Percentiles rank a stretch among this genome's conserved stretches.
phyloP scores from a whole-genome alignment of 441 rosid genomes.

The Croton setiger region DNA sequence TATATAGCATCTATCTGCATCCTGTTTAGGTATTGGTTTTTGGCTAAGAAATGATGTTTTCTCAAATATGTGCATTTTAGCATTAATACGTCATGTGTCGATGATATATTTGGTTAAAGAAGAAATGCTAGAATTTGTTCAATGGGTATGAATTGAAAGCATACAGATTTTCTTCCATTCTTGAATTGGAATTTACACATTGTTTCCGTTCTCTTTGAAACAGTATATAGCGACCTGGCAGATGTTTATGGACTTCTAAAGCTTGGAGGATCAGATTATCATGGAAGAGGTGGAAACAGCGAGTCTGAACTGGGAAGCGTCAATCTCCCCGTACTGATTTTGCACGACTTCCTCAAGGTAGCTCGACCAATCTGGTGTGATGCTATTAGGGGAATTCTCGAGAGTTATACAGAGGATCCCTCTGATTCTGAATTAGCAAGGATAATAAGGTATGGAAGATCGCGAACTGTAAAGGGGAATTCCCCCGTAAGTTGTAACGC shows the following conservation, averaged over 20 bases:
- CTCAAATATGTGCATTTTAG: not conserved
- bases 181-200: not conserved
- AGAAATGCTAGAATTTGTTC: not conserved
- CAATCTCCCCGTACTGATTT: slow-evolving; percentile 57
- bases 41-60: not conserved
- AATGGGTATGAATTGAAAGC: not conserved
- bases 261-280: slow-evolving; percentile 96
- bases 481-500: slow-evolving; percentile 37
- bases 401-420: slow-evolving; percentile 57
- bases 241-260: slow-evolving; percentile 71
- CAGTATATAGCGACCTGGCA: slow-evolving; percentile 79
- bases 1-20: not conserved
- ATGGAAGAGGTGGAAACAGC: slow-evolving; percentile 71
- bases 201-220: slow-evolving; percentile 15
- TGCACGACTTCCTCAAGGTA: slow-evolving; percentile 62
- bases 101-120: not conserved
- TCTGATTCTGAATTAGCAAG: slow-evolving; percentile 53
- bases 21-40: not conserved
- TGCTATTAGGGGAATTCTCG: slow-evolving; percentile 51
- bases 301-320: slow-evolving; percentile 86
- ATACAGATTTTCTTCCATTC: not conserved
- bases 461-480: slow-evolving; percentile 42
- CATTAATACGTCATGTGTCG: not conserved
- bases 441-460: slow-evolving; percentile 51
- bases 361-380: slow-evolving; percentile 84